phyloP scores from a whole-genome alignment of 2,329 filamentous ascomycete species.

The Trichoderma sp. region DNA sequence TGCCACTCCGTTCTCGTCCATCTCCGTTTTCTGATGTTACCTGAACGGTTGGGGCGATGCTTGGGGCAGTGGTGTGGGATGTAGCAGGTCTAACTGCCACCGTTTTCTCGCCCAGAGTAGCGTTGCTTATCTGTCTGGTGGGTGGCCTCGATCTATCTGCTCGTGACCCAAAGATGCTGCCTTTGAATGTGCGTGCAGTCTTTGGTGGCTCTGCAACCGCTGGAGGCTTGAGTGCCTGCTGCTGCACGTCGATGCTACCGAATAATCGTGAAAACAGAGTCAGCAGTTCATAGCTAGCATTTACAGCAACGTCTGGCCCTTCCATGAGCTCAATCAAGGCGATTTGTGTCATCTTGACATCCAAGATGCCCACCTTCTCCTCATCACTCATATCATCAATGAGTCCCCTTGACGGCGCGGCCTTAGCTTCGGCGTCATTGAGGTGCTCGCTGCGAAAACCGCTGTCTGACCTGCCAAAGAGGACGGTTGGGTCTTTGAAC shows the following conservation, averaged over 20 bases:
- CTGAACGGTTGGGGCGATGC: slow-evolving; percentile 62
- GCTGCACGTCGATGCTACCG: slow-evolving; percentile 48
- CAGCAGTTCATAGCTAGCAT: slow-evolving; percentile 81
- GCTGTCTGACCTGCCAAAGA: slow-evolving; percentile 63
- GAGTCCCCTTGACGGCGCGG: slow-evolving; percentile 43
- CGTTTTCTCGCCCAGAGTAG: slow-evolving; percentile 37
- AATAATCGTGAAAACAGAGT: slow-evolving; percentile 80
- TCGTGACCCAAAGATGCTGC: slow-evolving; percentile 72
- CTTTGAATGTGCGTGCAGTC: slow-evolving; percentile 66
- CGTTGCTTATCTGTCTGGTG: slow-evolving; percentile 40
- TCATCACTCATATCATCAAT: slow-evolving; percentile 78
- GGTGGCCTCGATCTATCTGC: slow-evolving; percentile 45
- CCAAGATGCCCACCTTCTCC: slow-evolving; percentile 84
- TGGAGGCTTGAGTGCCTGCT: slow-evolving; percentile 38
- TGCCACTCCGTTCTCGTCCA: slow-evolving; percentile 33
- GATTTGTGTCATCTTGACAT: slow-evolving; percentile 94
- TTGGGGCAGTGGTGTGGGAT: slow-evolving; percentile 43
- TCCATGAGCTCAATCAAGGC: slow-evolving; percentile 79
- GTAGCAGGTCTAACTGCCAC: slow-evolving; percentile 36
- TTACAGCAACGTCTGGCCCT: slow-evolving; percentile 80
- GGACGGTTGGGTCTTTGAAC: slow-evolving; percentile 67
- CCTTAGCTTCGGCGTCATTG: slow-evolving; percentile 49
- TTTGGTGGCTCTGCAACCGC: slow-evolving; percentile 58
- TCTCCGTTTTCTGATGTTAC: slow-evolving; percentile 64
- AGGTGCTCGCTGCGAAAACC: slow-evolving; percentile 64